These are phyloP conservation scores for Pyrenophora graminea DNA, from an alignment of 2,329 filamentous ascomycete genomes.

Conservation along the genomic window DNA sequence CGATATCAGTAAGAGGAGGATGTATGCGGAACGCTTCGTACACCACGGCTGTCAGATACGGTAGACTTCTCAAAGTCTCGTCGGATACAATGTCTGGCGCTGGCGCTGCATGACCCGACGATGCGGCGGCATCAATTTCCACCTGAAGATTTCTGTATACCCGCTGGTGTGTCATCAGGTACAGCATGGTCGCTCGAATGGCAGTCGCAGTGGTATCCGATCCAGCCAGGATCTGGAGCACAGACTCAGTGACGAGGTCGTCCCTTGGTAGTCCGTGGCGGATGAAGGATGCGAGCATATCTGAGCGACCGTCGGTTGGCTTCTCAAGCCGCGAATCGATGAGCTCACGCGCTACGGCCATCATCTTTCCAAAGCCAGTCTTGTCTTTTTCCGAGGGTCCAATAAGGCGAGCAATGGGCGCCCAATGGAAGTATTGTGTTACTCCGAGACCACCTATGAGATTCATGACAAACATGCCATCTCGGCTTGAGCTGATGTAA, in stretches of 20 bases:
- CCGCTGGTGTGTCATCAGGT: conserved; percentile 54
- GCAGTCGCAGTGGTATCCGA: conserved; percentile 62
- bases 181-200: conserved; percentile 57
- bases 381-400: conserved; percentile 40
- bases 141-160: conserved; percentile 51
- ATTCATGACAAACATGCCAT: conserved; percentile 16
- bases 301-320: conserved; percentile 50
- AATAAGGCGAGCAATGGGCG: conserved; percentile 24
- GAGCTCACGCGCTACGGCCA: conserved; percentile 21
- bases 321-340: conserved; percentile 30
- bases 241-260: conserved; percentile 47
- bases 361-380: conserved; percentile 29
- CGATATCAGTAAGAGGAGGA: conserved; percentile 39
- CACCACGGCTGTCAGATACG: conserved; percentile 53
- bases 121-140: conserved; percentile 51
- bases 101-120: conserved; percentile 17
- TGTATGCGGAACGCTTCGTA: conserved; percentile 51
- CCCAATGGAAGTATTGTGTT: conserved; percentile 20
- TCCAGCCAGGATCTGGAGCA: conserved; percentile 57
- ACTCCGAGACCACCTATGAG: conserved; percentile 16
- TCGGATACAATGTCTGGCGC: conserved; percentile 52
- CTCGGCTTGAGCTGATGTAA: conserved; percentile 50
- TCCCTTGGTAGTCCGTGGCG: conserved; percentile 48
- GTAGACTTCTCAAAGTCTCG: conserved; percentile 41
- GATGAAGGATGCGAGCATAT: conserved; percentile 60